phyloP scores from a whole-genome alignment of 257 asterid species.

The Leonotis leonurus region DNA sequence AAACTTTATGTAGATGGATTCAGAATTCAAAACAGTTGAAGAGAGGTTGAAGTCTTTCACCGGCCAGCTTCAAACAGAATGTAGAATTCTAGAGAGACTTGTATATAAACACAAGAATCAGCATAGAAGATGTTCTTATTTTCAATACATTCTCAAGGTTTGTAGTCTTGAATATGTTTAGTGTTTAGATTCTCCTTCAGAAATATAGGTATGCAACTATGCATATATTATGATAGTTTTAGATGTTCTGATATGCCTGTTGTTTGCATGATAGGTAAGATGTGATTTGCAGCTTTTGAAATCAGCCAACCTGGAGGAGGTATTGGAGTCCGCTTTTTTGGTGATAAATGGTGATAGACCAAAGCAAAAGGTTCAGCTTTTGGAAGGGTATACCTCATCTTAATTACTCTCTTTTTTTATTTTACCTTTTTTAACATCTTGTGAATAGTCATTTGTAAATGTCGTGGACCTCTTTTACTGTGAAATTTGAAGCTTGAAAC shows the following conservation, averaged over 20 bases:
- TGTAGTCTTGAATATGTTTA: not conserved
- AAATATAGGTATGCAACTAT: not conserved
- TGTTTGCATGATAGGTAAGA: slow-evolving; percentile 48
- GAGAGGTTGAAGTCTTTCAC: slow-evolving; percentile 59
- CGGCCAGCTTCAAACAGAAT: slow-evolving; percentile 60
- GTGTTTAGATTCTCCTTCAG: not conserved
- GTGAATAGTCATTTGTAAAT: not conserved
- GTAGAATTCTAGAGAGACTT: slow-evolving; percentile 67
- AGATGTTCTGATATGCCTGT: not conserved
- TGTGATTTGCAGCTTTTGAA: slow-evolving; percentile 79
- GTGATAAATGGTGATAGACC: slow-evolving; percentile 76
- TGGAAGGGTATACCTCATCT: slow-evolving; percentile 54
- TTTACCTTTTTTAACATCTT: not conserved
- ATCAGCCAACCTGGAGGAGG: slow-evolving; percentile 58
- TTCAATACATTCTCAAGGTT: slow-evolving; percentile 80
- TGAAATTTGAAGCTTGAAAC: not conserved
- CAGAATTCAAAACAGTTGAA: slow-evolving; percentile 48
- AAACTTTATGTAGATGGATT: slow-evolving; percentile 32
- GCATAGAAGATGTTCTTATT: slow-evolving; percentile 69
- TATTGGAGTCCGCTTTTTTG: slow-evolving; percentile 51
- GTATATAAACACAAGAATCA: slow-evolving; percentile 91
- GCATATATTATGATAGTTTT: not conserved
- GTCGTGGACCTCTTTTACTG: not conserved
- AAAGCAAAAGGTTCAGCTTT: slow-evolving; percentile 74
- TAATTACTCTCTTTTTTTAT: not conserved